Base-by-base conservation (phyloP, 2,329 filamentous ascomycete genomes). In the Neofusicoccum kwambonambiense region DNA sequence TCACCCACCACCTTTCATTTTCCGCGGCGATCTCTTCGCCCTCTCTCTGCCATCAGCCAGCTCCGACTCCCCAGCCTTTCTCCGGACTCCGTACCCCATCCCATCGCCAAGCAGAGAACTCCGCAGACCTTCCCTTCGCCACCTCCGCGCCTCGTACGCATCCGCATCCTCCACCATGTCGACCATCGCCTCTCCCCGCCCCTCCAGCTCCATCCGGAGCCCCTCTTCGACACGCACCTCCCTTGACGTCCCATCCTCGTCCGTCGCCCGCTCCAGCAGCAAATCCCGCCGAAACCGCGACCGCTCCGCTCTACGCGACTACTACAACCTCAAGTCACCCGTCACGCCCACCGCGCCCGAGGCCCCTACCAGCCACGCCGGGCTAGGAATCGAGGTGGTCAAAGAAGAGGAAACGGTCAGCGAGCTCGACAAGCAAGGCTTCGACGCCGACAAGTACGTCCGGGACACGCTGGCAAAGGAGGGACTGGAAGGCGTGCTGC, bases 231-330 rank as follows among this genome's bases (percentile, higher is more conserved):
- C 86, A 42, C 90, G 92, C 12, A 89, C 90, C 4, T 93, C 90
- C 41, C 82, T 92, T 89, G 66, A 84, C 81, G 67, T 80, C 85
- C 81, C 80, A 71, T 47, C 44, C 37, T 65, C 63, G n/a, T 50
- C 51, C 15, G 34, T 54, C 49, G 44, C 44, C 2, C 62, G 62
- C 5, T 51, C 54, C 22, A 79, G 76, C 63, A 76, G 70, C 68
- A 64, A 75, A 65, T 65, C 68, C 65, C 71, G 67, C 72, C 84
- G 90, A 67, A 96, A 96, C 79, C 84, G 90, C 67, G 97, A 96
- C 79, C 90, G 94, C 69, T 87, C 90, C 64, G 94, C 94, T 6
- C 85, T 98, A 19, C 90, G 95, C 71, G 93, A 97, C 74, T 98
- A 97, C 82, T 98, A 98, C 80, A 95, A 95, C 74, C 85, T 98